phyloP scores from a whole-genome alignment of 495 filamentous ascomycete species.

The Hypomontagnella submonticulosa region DNA sequence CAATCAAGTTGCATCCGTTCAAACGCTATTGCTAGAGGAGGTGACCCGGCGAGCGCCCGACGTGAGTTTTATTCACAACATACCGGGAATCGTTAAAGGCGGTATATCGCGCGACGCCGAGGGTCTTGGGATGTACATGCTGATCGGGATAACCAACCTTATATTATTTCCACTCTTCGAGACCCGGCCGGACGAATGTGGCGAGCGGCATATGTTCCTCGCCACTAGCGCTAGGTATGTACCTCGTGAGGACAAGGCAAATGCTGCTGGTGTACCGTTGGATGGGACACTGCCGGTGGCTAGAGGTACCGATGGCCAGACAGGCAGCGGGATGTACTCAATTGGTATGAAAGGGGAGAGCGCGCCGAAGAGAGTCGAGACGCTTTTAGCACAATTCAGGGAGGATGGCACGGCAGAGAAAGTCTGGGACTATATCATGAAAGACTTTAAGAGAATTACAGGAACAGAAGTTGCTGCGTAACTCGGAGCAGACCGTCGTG shows the following conservation, averaged over 20 bases:
- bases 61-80: constrained; percentile 66
- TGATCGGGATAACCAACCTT: too few relatives aligned
- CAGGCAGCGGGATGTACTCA: constrained; percentile 49
- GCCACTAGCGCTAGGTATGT: constrained; percentile 60
- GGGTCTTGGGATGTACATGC: not conserved
- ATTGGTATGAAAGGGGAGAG: constrained; percentile 58
- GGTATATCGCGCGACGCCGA: constrained; percentile 24
- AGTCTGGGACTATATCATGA: constrained; percentile 52
- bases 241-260: constrained; percentile 19
- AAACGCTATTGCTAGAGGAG: constrained; percentile 59
- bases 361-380: constrained; percentile 46
- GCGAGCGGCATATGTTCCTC: constrained; percentile 61
- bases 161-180: constrained; percentile 23
- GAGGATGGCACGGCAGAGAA: constrained; percentile 55
- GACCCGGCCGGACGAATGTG: constrained; percentile 50
- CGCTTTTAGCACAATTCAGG: constrained; percentile 52
- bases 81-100: constrained; percentile 63
- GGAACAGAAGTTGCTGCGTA: too few relatives aligned
- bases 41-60: constrained; percentile 56
- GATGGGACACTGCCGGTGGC: constrained; percentile 47
- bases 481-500: too few relatives aligned
- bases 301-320: constrained; percentile 28
- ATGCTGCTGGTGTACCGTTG: constrained; percentile 46
- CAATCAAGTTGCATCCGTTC: constrained; percentile 58
- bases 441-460: too few relatives aligned